phyloP scores from a whole-genome alignment of 805 yeast species.

The Candida patagonica region DNA sequence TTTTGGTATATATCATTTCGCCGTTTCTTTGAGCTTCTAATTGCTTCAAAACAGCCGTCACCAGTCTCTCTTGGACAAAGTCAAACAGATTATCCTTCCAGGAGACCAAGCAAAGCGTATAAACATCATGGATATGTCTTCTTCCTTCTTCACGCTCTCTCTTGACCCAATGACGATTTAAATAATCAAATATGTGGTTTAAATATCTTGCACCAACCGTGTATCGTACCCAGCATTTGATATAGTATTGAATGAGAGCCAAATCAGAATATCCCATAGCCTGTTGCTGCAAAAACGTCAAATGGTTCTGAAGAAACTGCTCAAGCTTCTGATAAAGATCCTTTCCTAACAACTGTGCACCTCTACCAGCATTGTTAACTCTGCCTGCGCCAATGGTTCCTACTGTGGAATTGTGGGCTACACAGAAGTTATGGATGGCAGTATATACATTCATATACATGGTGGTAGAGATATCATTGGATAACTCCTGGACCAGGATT shows the following conservation, averaged over 20 bases:
- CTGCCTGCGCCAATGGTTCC: slow-evolving; percentile 14
- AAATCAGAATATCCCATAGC: slow-evolving; percentile 45
- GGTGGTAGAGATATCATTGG: slow-evolving; percentile 29
- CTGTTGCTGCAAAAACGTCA: slow-evolving; percentile 20
- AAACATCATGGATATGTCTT: slow-evolving; percentile 81
- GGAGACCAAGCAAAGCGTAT: slow-evolving; percentile 73
- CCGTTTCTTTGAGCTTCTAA: slow-evolving; percentile 74
- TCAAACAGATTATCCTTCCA: slow-evolving; percentile 84
- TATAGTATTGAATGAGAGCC: slow-evolving; percentile 71
- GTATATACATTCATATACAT: slow-evolving; percentile 26
- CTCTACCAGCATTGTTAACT: slow-evolving; percentile 14
- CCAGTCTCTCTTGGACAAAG: slow-evolving; percentile 48
- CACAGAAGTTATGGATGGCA: slow-evolving; percentile 88
- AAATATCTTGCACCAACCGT: slow-evolving; percentile 86
- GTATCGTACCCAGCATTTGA: slow-evolving; percentile 79
- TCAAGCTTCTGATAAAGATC: slow-evolving; percentile 73
- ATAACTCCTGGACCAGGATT: slow-evolving; percentile 29
- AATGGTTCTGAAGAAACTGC: slow-evolving; percentile 52
- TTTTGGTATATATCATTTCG: slow-evolving; percentile 56
- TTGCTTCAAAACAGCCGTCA: slow-evolving; percentile 63
- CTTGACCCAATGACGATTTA: slow-evolving; percentile 96
- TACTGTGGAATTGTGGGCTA: slow-evolving; percentile 23
- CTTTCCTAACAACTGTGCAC: slow-evolving; percentile 65
- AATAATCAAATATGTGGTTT: slow-evolving; percentile 88
- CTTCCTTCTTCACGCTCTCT: slow-evolving; percentile 93